Percentiles rank a stretch among this genome's conserved stretches.
phyloP scores from a whole-genome alignment of 2,329 filamentous ascomycete genomes.

The Colletotrichum tropicicola region DNA sequence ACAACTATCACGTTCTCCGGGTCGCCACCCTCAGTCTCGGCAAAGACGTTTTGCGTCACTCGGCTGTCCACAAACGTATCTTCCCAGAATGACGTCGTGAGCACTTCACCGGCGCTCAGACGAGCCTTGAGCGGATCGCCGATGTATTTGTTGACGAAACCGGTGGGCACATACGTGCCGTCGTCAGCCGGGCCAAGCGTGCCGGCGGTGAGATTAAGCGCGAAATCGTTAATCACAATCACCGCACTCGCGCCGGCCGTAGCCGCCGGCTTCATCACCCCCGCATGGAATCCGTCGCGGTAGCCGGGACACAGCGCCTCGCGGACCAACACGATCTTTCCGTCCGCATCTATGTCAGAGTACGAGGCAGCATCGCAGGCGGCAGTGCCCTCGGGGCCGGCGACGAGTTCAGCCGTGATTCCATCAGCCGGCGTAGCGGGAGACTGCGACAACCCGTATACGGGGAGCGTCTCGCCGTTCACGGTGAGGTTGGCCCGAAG shows the following conservation, averaged over 20 bases:
- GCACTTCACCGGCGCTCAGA: slow-evolving; percentile 41
- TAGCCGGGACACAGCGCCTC: slow-evolving; percentile 40
- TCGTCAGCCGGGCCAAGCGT: slow-evolving; percentile 37
- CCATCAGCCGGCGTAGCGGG: slow-evolving; percentile 41
- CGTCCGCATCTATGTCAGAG: slow-evolving; percentile 34
- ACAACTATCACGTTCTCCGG: slow-evolving; percentile 48
- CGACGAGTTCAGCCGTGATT: slow-evolving; percentile 36
- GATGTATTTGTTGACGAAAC: slow-evolving; percentile 40
- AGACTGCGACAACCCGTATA: slow-evolving; percentile 40
- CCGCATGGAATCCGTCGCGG: slow-evolving; percentile 38
- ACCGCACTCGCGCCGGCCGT: slow-evolving; percentile 41
- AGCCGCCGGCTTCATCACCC: slow-evolving; percentile 39
- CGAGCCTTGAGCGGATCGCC: slow-evolving; percentile 39
- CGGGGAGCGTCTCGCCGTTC: slow-evolving; percentile 35
- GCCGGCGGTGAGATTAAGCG: slow-evolving; percentile 40
- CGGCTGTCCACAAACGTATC: slow-evolving; percentile 46
- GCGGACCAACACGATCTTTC: slow-evolving; percentile 43
- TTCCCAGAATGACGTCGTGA: slow-evolving; percentile 46
- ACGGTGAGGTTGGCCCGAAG: slow-evolving; percentile 29
- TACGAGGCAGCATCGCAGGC: slow-evolving; percentile 39
- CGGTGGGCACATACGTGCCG: slow-evolving; percentile 39
- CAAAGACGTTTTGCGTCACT: slow-evolving; percentile 53
- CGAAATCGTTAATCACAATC: slow-evolving; percentile 41
- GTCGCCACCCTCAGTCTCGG: slow-evolving; percentile 54
- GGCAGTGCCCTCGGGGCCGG: slow-evolving; percentile 36